phyloP scores from a whole-genome alignment of 192 early-diverging fungal genomes.

The Coemansia sp. region DNA sequence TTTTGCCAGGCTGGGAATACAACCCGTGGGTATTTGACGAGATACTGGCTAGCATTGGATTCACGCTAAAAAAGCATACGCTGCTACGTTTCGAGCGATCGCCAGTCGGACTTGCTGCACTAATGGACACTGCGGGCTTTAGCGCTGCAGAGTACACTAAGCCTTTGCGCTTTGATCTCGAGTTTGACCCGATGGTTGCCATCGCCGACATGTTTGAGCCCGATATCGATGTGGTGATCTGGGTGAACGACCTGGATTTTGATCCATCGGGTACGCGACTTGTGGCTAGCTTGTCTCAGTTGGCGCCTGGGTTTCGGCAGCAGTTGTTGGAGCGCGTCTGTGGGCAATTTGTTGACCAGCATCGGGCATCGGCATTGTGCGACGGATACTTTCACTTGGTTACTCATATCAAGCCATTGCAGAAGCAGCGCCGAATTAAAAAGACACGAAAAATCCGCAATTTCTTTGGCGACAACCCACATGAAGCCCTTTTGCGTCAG shows the following conservation, averaged over 20 bases:
- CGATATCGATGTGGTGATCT: constrained; percentile 56
- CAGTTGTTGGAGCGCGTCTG: constrained; percentile 48
- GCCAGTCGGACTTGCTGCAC: constrained; percentile 44
- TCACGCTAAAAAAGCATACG: constrained; percentile 74
- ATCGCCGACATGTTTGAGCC: constrained; percentile 49
- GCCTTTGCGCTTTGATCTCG: constrained; percentile 36
- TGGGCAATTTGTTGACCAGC: constrained; percentile 51
- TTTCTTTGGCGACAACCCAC: constrained; percentile 71
- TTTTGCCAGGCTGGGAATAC: constrained; percentile 60
- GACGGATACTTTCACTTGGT: constrained; percentile 64
- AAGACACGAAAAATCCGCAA: constrained; percentile 70
- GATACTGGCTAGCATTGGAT: constrained; percentile 76
- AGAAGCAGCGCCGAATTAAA: constrained; percentile 63
- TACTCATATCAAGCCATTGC: constrained; percentile 51
- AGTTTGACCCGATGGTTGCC: constrained; percentile 46
- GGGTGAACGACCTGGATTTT: constrained; percentile 58
- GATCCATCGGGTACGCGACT: constrained; percentile 22
- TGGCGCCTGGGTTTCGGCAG: constrained; percentile 45
- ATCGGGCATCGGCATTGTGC: constrained; percentile 21
- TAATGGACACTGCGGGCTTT: constrained; percentile 28
- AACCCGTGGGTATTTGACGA: constrained; percentile 81
- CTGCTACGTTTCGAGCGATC: constrained; percentile 73
- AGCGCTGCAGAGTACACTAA: constrained; percentile 25
- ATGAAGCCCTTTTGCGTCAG: constrained; percentile 60
- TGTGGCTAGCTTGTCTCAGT: constrained; percentile 26